These are phyloP conservation scores for Orobanche coerulescens DNA, from an alignment of 257 asterid genomes.

Conservation along the genomic window DNA sequence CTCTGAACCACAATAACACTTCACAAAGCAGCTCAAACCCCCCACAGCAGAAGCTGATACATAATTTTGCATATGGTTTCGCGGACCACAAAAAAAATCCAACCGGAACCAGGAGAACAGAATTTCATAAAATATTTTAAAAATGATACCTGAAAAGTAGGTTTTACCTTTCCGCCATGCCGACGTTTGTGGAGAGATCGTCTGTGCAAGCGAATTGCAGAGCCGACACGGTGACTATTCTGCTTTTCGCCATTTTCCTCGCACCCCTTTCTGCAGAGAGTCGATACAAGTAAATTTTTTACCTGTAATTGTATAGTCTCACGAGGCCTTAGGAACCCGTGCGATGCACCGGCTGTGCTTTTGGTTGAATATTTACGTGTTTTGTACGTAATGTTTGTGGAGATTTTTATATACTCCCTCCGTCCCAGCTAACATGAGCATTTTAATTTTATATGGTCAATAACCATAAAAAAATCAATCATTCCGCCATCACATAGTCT, in stretches of 20 bases:
- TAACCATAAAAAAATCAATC: too few relatives aligned
- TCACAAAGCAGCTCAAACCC: slow-evolving; percentile 1
- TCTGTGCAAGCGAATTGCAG: slow-evolving; percentile 87
- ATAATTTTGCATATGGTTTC: background rate
- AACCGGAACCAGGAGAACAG: background rate
- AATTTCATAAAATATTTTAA: background rate
- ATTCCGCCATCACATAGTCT: too few relatives aligned
- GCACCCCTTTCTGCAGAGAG: too few relatives aligned
- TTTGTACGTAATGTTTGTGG: too few relatives aligned
- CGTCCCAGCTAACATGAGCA: too few relatives aligned
- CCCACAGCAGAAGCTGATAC: background rate
- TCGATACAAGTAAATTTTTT: too few relatives aligned
- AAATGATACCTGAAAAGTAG: background rate
- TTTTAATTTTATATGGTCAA: too few relatives aligned
- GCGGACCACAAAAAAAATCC: slow-evolving; percentile 1
- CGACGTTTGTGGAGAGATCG: slow-evolving; percentile 71
- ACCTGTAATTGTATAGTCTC: too few relatives aligned
- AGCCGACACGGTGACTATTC: slow-evolving; percentile 65
- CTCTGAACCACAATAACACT: slow-evolving; percentile 1
- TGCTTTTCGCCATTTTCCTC: slow-evolving; percentile 36
- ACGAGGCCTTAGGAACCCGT: too few relatives aligned
- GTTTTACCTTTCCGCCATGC: slow-evolving; percentile 64
- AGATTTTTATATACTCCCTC: too few relatives aligned
- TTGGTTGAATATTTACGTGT: too few relatives aligned
- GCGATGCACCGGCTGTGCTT: too few relatives aligned